Conservation (phyloP, 306 rosid genomes). For the Trichosanthes truncata region DNA sequence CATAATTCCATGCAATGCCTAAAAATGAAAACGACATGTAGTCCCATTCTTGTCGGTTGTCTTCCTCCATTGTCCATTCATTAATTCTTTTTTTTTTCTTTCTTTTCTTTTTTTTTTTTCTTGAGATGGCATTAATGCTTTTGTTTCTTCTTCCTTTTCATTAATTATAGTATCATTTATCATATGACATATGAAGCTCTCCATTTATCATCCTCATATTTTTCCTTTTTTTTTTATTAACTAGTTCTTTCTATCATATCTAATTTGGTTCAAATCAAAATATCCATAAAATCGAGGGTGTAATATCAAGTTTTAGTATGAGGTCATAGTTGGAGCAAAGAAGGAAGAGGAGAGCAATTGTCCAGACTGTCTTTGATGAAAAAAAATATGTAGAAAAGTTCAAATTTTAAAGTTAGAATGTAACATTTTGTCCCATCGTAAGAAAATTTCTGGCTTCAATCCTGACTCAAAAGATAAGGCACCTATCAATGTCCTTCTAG, state of each 20-base stretch:
- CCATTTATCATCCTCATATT: background rate
- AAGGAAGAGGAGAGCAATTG: too few species aligned
- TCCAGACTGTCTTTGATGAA: too few species aligned
- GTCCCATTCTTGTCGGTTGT: background rate
- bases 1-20: background rate
- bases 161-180: background rate
- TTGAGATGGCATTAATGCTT: background rate
- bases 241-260: background rate
- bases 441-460: too few species aligned
- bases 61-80: background rate
- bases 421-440: too few species aligned
- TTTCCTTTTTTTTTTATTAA: background rate
- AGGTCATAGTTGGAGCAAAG: too few species aligned
- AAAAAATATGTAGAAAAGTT: too few species aligned
- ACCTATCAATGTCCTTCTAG: too few species aligned
- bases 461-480: too few species aligned
- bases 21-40: background rate
- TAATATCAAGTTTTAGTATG: too few species aligned
- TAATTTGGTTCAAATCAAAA: background rate
- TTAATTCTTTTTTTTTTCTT: background rate
- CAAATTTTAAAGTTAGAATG: too few species aligned
- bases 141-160: background rate
- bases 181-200: background rate
- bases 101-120: background rate
- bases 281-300: too few species aligned